These are phyloP conservation scores for Porpolomopsis calyptriformis DNA, from an alignment of 768 basidiomycete species.

Conservation along the genomic window DNA sequence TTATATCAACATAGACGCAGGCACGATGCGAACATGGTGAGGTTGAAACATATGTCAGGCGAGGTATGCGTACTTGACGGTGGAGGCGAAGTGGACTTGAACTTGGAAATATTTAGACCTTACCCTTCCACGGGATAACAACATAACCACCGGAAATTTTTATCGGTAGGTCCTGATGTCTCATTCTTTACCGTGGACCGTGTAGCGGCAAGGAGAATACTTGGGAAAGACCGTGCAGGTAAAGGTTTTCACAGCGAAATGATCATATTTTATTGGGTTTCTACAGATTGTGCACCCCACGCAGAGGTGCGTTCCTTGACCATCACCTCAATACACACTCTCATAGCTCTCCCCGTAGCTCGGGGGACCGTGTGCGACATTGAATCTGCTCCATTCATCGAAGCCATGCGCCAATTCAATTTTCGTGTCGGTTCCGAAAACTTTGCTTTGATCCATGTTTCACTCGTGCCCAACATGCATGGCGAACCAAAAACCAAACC, in stretches of 20 bases:
- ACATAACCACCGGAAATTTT: constrained; percentile 98
- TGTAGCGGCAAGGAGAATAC: constrained; percentile 76
- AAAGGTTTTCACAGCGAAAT: no score
- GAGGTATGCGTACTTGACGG: constrained; percentile 98
- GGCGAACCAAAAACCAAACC: constrained; percentile 99
- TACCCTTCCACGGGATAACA: constrained; percentile 88
- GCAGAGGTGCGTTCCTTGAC: constrained; percentile 55
- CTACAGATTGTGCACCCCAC: no score
- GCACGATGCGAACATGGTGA: constrained; percentile 98
- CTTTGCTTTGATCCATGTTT: constrained; percentile 94
- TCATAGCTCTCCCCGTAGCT: constrained; percentile 46
- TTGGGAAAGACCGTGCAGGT: constrained; percentile 96
- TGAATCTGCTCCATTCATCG: constrained; percentile 95
- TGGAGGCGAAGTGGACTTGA: constrained; percentile 95
- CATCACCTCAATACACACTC: background rate
- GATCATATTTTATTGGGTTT: background rate
- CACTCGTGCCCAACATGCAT: constrained; percentile 96
- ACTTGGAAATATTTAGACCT: constrained; percentile 92
- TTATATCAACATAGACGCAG: constrained; percentile 99
- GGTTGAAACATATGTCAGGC: constrained; percentile 33
- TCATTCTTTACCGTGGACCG: constrained; percentile 35
- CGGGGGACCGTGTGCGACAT: constrained; percentile 99
- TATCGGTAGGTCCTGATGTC: constrained; percentile 84
- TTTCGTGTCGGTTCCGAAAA: constrained; percentile 95
- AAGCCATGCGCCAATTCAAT: constrained; percentile 99